These are phyloP conservation scores for Globisporangium echinulatum DNA, from an alignment of 352 stramenopile genomes.

Conservation along the genomic window DNA sequence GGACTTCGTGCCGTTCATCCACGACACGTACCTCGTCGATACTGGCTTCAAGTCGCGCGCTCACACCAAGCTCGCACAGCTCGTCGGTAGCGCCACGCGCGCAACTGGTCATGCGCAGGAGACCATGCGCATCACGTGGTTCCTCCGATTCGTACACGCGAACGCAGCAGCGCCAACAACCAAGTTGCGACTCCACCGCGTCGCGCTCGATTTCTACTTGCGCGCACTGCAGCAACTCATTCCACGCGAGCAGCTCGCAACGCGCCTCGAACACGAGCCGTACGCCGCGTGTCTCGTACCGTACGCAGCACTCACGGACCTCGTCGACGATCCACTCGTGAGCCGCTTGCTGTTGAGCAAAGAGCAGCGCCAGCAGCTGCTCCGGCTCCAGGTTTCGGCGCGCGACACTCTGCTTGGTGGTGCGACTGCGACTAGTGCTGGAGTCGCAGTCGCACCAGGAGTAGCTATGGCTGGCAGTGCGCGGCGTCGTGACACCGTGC, in stretches of 20 bases:
- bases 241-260: slow-evolving; percentile 27
- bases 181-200: slow-evolving; percentile 21
- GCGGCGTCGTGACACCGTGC: slow-evolving; percentile 2
- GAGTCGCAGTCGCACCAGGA: background rate
- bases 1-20: slow-evolving; percentile 39
- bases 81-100: slow-evolving; percentile 37
- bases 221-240: slow-evolving; percentile 40
- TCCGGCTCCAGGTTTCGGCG: slow-evolving; percentile 18
- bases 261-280: slow-evolving; percentile 40
- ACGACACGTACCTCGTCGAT: slow-evolving; percentile 55
- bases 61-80: slow-evolving; percentile 41
- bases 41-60: slow-evolving; percentile 55
- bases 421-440: background rate
- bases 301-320: slow-evolving; percentile 26
- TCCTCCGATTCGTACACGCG: slow-evolving; percentile 44
- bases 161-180: background rate
- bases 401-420: background rate
- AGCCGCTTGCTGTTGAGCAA: slow-evolving; percentile 36
- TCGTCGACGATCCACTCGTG: slow-evolving; percentile 42
- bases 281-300: slow-evolving; percentile 37
- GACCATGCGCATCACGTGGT: slow-evolving; percentile 56
- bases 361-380: slow-evolving; percentile 38
- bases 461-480: background rate
- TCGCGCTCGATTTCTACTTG: slow-evolving; percentile 56
- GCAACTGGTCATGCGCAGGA: slow-evolving; percentile 32